These are phyloP conservation scores for Diaporthe capsici DNA, from an alignment of 2,329 filamentous ascomycete species.

Conservation along the genomic window DNA sequence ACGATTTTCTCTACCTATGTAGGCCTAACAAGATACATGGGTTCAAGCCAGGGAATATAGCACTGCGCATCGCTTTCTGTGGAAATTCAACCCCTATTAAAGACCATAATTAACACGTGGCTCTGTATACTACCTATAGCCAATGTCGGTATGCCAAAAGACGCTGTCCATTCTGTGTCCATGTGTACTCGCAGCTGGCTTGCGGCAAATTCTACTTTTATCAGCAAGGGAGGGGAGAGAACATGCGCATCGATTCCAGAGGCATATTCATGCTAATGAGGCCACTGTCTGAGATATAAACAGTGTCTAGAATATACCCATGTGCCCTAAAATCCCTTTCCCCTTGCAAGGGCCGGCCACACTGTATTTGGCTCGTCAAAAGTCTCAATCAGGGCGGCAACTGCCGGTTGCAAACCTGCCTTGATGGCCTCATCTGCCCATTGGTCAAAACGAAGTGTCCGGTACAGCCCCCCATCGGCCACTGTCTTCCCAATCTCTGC, in stretches of 20 bases:
- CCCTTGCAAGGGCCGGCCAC: slow-evolving; percentile 8
- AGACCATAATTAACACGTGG: too few species aligned
- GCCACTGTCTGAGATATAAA: neutral
- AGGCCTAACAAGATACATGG: too few species aligned
- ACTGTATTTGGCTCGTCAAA: slow-evolving; percentile 4
- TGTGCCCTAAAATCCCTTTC: neutral
- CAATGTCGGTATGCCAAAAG: too few species aligned
- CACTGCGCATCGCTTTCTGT: too few species aligned
- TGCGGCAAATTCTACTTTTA: too few species aligned
- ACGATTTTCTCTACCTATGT: too few species aligned
- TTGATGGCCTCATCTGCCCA: slow-evolving; percentile 40
- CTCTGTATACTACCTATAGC: too few species aligned
- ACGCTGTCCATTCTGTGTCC: too few species aligned
- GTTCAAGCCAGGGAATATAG: too few species aligned
- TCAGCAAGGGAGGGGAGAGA: too few species aligned
- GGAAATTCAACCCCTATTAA: too few species aligned
- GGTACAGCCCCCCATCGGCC: neutral
- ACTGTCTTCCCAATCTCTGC: slow-evolving; percentile 23
- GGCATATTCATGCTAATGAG: neutral
- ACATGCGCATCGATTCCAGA: neutral
- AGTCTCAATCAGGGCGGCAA: slow-evolving; percentile 40
- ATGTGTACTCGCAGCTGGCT: too few species aligned
- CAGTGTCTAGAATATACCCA: neutral
- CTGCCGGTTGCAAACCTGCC: slow-evolving; percentile 41
- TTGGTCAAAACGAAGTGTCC: slow-evolving; percentile 35